Base-by-base conservation (phyloP, 2,329 filamentous ascomycete species). In the Curvularia lunata region DNA sequence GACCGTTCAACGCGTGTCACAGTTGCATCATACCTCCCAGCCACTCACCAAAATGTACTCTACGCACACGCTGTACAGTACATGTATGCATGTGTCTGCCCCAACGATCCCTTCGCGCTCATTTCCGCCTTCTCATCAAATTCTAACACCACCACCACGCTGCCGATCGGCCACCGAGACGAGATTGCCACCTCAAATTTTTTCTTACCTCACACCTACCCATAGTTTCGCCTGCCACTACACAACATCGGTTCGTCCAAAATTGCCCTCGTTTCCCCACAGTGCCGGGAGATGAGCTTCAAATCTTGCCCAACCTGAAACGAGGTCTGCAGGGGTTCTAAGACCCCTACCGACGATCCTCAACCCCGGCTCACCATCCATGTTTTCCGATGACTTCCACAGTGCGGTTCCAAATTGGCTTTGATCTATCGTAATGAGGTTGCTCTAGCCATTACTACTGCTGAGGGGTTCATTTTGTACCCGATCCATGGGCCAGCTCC, bases 221-320 rank as follows among this genome's bases (percentile, higher is more conserved):
- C 42, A 45, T 18, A 18, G 5, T 28, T 28, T 28, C 25, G 38
- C 19, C 18, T 23, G 10, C 28, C 12, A 21, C 38, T 13, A 18
- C 38, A 41, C 18, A 41, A 41, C 25, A 19, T 34, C 48, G 48
- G 48, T 28, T 18, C 27, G 34, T 43, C 19, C 18, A 34, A 42
- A 43, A 34, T 42, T 30, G n/a, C 13, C 10, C 28, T 41, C 21
- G 19, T 12, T 42, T 51, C 48, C 48, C 48, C 48, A 51, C 48
- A 51, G 40, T 25, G 5, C 19, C 48, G 40, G 48, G 19, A 42
- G 48, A 51, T 43, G 30, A 51, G 32, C 21, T 43, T 6, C 48
- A 43, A 51, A 51, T 51, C 19, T 51, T 40, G 48, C n/a, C 23
- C 41, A 27, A 51, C 48, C 38, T 43, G 48, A 51, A 51, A 51